Conservation (phyloP, 352 stramenopile genomes). For the Pythium brachiatum region DNA sequence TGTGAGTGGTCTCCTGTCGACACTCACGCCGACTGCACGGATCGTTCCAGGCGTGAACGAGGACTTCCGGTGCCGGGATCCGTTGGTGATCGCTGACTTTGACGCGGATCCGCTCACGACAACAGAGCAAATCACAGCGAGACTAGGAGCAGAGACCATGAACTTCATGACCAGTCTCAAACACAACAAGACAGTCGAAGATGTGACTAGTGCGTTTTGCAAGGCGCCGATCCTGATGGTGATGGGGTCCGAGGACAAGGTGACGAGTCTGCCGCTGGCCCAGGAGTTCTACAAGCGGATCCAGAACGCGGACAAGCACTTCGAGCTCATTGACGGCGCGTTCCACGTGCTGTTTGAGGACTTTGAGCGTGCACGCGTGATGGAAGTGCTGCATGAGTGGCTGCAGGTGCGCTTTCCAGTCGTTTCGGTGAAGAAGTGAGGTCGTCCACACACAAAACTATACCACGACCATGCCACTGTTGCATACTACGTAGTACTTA, state of each 20-base stretch:
- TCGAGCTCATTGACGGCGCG: slow-evolving; percentile 46
- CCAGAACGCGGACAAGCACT: slow-evolving; percentile 47
- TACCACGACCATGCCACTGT: no score
- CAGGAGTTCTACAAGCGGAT: slow-evolving; percentile 41
- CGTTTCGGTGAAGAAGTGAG: neutral
- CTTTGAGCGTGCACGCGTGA: slow-evolving; percentile 30
- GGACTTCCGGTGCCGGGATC: slow-evolving; percentile 14
- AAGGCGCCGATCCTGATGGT: slow-evolving; percentile 17
- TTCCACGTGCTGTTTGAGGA: slow-evolving; percentile 66
- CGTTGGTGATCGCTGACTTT: slow-evolving; percentile 9
- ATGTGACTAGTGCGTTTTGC: slow-evolving; percentile 6
- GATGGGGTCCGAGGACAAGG: slow-evolving; percentile 19
- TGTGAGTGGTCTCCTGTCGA: neutral
- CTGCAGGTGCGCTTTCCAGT: neutral
- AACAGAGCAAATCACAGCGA: neutral
- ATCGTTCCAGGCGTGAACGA: slow-evolving; percentile 20
- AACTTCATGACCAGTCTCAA: slow-evolving; percentile 18
- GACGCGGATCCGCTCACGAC: slow-evolving; percentile 18
- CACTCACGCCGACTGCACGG: slow-evolving; percentile 3
- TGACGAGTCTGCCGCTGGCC: slow-evolving; percentile 33
- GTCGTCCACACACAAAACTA: no score
- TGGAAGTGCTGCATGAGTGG: neutral
- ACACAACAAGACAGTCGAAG: slow-evolving; percentile 12
- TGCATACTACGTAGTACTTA: no score
- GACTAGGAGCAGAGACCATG: slow-evolving; percentile 18